These are phyloP conservation scores for Xylariaceae sp. DNA, from an alignment of 2,329 filamentous ascomycete species.

Conservation along the genomic window DNA sequence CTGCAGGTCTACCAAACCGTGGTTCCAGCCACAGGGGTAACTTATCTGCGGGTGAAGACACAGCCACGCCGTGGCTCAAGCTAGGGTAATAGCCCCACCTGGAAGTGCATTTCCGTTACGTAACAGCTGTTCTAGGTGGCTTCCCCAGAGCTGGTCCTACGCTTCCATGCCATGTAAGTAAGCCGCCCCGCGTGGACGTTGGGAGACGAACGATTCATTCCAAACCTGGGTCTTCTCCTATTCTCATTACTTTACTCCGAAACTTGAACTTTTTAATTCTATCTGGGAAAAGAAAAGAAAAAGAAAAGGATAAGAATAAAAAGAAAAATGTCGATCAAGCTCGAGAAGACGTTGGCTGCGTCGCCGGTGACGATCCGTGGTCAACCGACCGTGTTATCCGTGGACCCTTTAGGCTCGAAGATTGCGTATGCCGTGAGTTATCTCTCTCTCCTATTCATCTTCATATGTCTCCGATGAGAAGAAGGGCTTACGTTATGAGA, in stretches of 20 bases:
- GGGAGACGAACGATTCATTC: neutral
- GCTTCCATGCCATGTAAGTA: neutral
- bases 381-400: conserved; percentile 81
- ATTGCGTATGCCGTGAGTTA: conserved; percentile 81
- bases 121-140: neutral
- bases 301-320: no score
- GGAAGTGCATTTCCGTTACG: neutral
- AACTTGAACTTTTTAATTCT: no score
- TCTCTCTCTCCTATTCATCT: neutral
- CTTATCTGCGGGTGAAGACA: neutral
- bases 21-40: neutral
- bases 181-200: neutral
- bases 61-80: neutral
- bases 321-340: conserved; percentile 46
- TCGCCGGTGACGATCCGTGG: conserved; percentile 78
- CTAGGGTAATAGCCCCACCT: neutral
- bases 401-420: conserved; percentile 82
- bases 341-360: conserved; percentile 74
- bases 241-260: no score
- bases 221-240: no score
- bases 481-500: no score
- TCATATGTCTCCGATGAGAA: no score
- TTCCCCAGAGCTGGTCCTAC: neutral
- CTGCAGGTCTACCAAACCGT: neutral
- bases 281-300: no score